A percentile compares a stretch with the other conserved stretches of the same genome.
These are phyloP conservation scores for Mucor saturninus DNA, from an alignment of 371 early-diverging fungal genomes.

Conservation along the genomic window DNA sequence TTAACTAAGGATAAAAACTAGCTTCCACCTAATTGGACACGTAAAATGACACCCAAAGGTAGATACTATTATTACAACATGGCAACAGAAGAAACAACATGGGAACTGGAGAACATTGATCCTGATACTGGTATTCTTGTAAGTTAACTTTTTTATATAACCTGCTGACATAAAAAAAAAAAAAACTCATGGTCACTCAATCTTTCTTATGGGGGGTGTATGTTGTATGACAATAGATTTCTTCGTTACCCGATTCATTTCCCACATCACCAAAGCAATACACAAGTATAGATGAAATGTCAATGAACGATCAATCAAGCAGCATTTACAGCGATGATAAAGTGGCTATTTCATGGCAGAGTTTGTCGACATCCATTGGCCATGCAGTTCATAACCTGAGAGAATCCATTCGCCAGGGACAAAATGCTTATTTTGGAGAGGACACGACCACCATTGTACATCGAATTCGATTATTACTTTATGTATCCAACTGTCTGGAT, in stretches of 20 bases:
- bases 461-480: constrained; percentile 82
- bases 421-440: constrained; percentile 22
- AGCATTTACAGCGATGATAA: constrained; percentile 1
- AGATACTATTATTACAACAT: constrained; percentile 79
- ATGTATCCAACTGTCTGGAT: constrained; percentile 75
- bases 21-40: constrained; percentile 69
- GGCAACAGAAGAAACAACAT: constrained; percentile 79
- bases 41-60: constrained; percentile 65
- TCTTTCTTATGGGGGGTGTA: background rate
- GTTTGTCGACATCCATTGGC: constrained; percentile 63
- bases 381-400: constrained; percentile 72
- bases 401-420: constrained; percentile 62
- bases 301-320: background rate
- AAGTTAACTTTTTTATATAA: constrained; percentile 1
- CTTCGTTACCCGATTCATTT: constrained; percentile 8
- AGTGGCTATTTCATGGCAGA: constrained; percentile 55
- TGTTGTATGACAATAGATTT: constrained; percentile 6
- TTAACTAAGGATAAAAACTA: background rate
- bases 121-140: constrained; percentile 45
- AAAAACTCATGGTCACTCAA: constrained; percentile 1
- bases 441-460: constrained; percentile 64
- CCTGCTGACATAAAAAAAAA: background rate
- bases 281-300: background rate
- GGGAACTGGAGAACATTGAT: constrained; percentile 58
- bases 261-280: constrained; percentile 3